A percentile compares a stretch with the other conserved stretches of the same genome.
Evolutionary conservation across 2,329 filamentous ascomycete species (phyloP).

Genomic region (Ophiocordyceps polyrhachis-furcata): DNA sequence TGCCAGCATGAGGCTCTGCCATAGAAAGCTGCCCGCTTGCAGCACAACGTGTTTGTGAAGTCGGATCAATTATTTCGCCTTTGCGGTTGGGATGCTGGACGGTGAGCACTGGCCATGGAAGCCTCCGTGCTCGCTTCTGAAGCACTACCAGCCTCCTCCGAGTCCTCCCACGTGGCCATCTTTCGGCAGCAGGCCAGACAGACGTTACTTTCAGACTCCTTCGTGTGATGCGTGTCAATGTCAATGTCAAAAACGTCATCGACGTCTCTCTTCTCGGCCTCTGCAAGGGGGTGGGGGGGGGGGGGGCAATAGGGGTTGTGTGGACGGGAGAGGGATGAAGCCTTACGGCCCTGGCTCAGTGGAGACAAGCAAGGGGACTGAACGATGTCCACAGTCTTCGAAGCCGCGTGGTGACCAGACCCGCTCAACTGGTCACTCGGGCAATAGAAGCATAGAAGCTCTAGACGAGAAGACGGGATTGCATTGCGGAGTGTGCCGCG

Average conservation of each 20-base stretch:
- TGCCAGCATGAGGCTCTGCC: constrained; percentile 5
- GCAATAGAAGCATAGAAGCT: background rate
- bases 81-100: constrained; percentile 1
- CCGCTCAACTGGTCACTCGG: background rate
- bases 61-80: background rate
- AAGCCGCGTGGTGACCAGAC: background rate
- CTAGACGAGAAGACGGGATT: background rate
- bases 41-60: constrained; percentile 1
- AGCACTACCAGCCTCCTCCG: background rate
- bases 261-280: too few species aligned
- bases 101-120: constrained; percentile 1
- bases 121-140: background rate
- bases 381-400: background rate
- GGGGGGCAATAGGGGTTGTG: too few species aligned
- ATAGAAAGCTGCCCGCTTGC: constrained; percentile 3
- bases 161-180: background rate
- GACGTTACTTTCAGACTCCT: too few species aligned
- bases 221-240: too few species aligned
- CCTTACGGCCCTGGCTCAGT: background rate
- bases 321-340: too few species aligned
- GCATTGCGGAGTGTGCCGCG: background rate
- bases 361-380: too few species aligned
- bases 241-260: too few species aligned
- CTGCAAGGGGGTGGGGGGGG: too few species aligned
- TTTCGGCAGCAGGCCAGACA: too few species aligned